Evolutionary conservation across 169 alveolate species (phyloP), one percentile per base, ranked within the genome.

Genomic region (Plasmodium ovale): DNA sequence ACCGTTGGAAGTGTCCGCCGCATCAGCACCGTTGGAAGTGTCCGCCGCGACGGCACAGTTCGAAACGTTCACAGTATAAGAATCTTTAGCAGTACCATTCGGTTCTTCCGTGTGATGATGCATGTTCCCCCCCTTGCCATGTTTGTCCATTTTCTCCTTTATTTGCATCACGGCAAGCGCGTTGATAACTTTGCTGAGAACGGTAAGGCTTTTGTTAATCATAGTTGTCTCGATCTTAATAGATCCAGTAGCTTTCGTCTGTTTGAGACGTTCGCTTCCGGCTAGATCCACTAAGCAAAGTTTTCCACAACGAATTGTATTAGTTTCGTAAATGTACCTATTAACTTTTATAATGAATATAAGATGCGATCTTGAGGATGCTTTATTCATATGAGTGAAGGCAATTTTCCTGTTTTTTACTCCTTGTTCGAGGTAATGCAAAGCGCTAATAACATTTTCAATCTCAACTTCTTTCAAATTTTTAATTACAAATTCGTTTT

Each of bases 261-360:
- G 94, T 71, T 94, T 94, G 16, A 93, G 90, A 60, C 97, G 65
- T 72, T 94, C 97, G 58, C 97, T 94, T 7, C 97, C 97, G 21
- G 97, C 97, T 58, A 94, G 82, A 70, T 94, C 97, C 0, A 94
- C 96, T 6, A 94, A 87, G 70, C 94, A 92, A 23, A 97, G 87
- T 49, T 74, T 74, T 0, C 88, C 88, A 69, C 93, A 95, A 47
- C 98, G 98, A 1, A 94, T 94, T 23, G 87, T 59, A 14, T 91
- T 88, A 0, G 85, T 97, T 10, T 94, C 72, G 44, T 70, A 64
- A 19, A 87, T 69, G 31, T 54, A 44, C 35, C 84, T 68, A 53
- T 91, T 72, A 29, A 92, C 87, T 72, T 69, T 87, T 5, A 92
- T 84, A 39, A 92, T 77, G 47, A 92, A 90, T 58, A 92, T 92